phyloP scores from a whole-genome alignment of 1,284 basidiomycete genomes.

The Pulveroboletus sp. region DNA sequence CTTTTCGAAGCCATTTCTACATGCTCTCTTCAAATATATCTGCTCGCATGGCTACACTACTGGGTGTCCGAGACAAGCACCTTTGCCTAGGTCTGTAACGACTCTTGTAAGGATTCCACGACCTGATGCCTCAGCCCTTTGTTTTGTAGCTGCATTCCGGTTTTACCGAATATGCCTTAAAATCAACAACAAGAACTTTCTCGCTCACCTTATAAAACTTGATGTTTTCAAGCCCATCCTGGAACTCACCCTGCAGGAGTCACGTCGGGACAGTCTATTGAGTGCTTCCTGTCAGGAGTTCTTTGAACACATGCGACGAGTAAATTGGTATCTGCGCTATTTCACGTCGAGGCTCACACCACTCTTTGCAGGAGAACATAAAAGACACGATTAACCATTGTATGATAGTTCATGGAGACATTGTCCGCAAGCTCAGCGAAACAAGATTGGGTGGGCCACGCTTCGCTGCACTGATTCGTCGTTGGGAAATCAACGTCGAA shows the following conservation, averaged over 20 bases:
- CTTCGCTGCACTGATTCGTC: slow-evolving; percentile 70
- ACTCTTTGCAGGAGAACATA: slow-evolving; percentile 68
- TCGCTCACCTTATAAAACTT: slow-evolving; percentile 81
- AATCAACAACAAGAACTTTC: slow-evolving; percentile 84
- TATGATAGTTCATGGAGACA: slow-evolving; percentile 73
- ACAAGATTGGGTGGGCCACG: slow-evolving; percentile 60
- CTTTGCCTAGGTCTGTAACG: slow-evolving; percentile 73
- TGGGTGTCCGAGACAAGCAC: slow-evolving; percentile 87
- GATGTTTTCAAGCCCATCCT: slow-evolving; percentile 83
- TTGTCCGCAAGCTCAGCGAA: slow-evolving; percentile 64
- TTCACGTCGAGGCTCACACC: slow-evolving; percentile 5
- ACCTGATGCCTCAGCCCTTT: slow-evolving; percentile 12
- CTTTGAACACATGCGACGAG: slow-evolving; percentile 87
- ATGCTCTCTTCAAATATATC: slow-evolving; percentile 79
- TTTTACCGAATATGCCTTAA: slow-evolving; percentile 87
- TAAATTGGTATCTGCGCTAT: slow-evolving; percentile 34
- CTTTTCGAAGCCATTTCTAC: slow-evolving; percentile 88
- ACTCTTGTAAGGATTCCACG: neutral
- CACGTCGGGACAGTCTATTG: slow-evolving; percentile 85
- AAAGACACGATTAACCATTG: slow-evolving; percentile 83
- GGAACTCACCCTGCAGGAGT: slow-evolving; percentile 79
- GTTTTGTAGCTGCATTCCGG: slow-evolving; percentile 72
- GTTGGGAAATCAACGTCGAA: slow-evolving; percentile 92
- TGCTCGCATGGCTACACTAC: slow-evolving; percentile 69
- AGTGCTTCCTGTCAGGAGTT: slow-evolving; percentile 94